These are phyloP conservation scores for Secale cereale DNA, from an alignment of 176 grass and related monocot species.

Conservation along the genomic window DNA sequence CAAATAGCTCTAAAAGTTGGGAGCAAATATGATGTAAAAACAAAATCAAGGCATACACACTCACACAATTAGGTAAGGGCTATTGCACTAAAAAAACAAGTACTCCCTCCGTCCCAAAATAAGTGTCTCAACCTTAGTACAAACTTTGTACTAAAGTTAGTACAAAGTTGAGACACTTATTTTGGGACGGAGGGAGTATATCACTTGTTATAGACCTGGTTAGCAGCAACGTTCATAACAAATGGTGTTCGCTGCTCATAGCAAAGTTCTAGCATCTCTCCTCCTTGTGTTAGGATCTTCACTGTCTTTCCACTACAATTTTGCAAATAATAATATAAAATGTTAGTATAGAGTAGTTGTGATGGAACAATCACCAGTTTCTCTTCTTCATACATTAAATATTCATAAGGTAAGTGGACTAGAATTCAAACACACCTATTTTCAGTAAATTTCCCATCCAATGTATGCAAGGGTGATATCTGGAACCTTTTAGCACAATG, in stretches of 20 bases:
- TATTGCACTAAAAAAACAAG: conserved; percentile 16
- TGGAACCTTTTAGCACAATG: conserved; percentile 96
- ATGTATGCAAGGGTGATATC: conserved; percentile 63
- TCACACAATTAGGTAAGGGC: neutral
- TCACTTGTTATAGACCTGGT: conserved; percentile 48
- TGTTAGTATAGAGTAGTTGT: neutral
- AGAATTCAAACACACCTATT: conserved; percentile 57
- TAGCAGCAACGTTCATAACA: conserved; percentile 67
- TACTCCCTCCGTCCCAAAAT: too few species aligned
- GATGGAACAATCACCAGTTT: conserved; percentile 17
- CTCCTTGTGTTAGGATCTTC: conserved; percentile 90
- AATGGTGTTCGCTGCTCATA: conserved; percentile 83
- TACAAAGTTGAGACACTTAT: too few species aligned
- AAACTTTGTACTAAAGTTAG: too few species aligned
- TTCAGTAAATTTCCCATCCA: conserved; percentile 51
- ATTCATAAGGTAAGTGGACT: neutral
- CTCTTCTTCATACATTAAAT: conserved; percentile 15
- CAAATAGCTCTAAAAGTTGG: neutral
- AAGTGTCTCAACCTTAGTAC: too few species aligned
- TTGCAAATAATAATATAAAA: conserved; percentile 19
- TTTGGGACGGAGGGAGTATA: too few species aligned
- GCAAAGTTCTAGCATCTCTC: conserved; percentile 94
- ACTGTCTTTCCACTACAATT: conserved; percentile 69
- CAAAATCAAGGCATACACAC: conserved; percentile 9
- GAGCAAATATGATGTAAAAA: neutral